Base-by-base conservation (phyloP, 192 early-diverging fungal genomes). In the Neocallimastix lanati region DNA sequence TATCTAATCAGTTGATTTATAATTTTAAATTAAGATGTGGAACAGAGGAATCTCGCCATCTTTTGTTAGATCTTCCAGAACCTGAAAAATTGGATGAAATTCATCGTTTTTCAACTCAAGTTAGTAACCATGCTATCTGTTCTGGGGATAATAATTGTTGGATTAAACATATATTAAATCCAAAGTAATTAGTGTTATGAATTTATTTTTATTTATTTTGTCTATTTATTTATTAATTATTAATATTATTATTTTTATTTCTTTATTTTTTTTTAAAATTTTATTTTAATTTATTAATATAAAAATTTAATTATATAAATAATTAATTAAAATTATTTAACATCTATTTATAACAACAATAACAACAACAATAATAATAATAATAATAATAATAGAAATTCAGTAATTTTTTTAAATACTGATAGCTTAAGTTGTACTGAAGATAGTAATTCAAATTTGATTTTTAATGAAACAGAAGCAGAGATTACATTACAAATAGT, bases 1-100 rank as follows among this genome's bases (percentile, higher is more conserved):
- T 97, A 11, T 89, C 92, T 16, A 98, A 97, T 82, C 83, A 85
- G 15, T 83, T 97, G 5, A 91, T 97, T 15, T 98, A 98, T 80
- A 88, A 93, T 82, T 84, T 91, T 76, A 87, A 92, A 36, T 83
- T 98, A 78, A 82, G 85, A 29, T 96, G 94, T 80, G 96, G 94
- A 13, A 91, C 86, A 15, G 80, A 81, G 27, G 81, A 80, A 67
- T 18, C 50, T n/a, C 50, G 50, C 1, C 25, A 67, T 67, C 9
- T 67, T 0, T 67, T 67, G n/a, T n/a, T 67, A 67, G 50, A 67
- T 1, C 16, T 67, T n/a, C 50, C 50, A n/a, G n/a, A 78, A 36
- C 77, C 77, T 25, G 77, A n/a, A 35, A 58, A 58, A 78, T 28
- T 80, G 50, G 80, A 78, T 79, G 28, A 37, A 36, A 28, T 18